These are phyloP conservation scores for Rhizopogon vulgaris DNA, from an alignment of 768 basidiomycete species.

Conservation along the genomic window DNA sequence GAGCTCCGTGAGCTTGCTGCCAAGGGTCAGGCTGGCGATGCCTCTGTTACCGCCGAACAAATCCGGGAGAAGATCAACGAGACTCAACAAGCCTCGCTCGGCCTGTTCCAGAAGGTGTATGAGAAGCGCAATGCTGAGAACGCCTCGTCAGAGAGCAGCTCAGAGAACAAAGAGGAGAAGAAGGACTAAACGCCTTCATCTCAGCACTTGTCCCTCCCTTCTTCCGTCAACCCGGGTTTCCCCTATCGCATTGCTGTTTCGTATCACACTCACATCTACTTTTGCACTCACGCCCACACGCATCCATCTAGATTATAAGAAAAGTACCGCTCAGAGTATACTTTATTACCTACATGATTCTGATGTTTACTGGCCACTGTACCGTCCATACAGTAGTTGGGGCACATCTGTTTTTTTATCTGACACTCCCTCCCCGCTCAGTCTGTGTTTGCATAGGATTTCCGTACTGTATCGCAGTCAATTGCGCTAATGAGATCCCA, in stretches of 20 bases:
- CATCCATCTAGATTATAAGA: constrained; percentile 23
- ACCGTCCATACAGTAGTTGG: neutral
- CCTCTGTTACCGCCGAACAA: constrained; percentile 70
- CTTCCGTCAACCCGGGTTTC: neutral
- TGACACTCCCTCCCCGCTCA: neutral
- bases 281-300: constrained; percentile 16
- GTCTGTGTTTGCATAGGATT: neutral
- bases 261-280: neutral
- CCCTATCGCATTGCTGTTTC: constrained; percentile 1
- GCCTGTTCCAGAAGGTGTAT: constrained; percentile 97
- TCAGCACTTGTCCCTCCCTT: neutral
- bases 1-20: constrained; percentile 86
- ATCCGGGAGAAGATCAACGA: constrained; percentile 93
- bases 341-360: constrained; percentile 1
- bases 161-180: constrained; percentile 63
- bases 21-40: constrained; percentile 87
- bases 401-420: neutral
- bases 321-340: constrained; percentile 17
- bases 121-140: constrained; percentile 86
- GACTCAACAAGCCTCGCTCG: constrained; percentile 91
- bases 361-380: neutral
- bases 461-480: neutral
- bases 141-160: constrained; percentile 32
- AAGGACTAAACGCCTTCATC: constrained; percentile 56
- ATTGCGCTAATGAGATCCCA: neutral